Conservation (phyloP, 805 yeast species). For the Diddensiella caesifluorescens region DNA sequence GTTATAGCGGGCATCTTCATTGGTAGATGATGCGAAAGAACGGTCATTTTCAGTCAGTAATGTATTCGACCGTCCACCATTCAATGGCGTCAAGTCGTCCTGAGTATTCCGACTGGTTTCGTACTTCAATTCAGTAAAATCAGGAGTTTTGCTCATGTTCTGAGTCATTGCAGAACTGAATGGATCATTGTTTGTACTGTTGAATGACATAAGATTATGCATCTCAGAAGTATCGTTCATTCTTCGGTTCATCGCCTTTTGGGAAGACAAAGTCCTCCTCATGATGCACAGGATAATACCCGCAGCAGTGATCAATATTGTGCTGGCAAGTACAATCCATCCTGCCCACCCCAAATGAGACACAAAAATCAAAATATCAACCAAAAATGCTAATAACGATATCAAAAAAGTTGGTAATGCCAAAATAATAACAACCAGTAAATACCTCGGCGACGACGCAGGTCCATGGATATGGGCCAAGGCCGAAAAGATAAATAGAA, state of each 20-base stretch:
- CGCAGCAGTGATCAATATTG: constrained; percentile 57
- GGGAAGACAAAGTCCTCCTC: constrained; percentile 51
- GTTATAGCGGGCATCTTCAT: neutral
- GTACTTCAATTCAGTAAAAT: constrained; percentile 21
- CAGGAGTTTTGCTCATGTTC: constrained; percentile 12
- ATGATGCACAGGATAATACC: constrained; percentile 66
- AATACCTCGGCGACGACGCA: constrained; percentile 37
- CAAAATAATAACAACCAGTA: constrained; percentile 51
- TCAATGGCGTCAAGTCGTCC: constrained; percentile 15
- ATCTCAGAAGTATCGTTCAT: constrained; percentile 16
- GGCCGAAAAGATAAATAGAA: constrained; percentile 40
- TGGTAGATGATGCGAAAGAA: constrained; percentile 6
- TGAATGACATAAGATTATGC: constrained; percentile 16
- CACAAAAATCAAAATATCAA: constrained; percentile 73
- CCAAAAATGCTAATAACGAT: constrained; percentile 67
- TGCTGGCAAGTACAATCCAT: constrained; percentile 72
- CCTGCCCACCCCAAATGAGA: constrained; percentile 77
- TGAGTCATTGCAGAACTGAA: constrained; percentile 8
- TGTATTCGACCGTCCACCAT: neutral
- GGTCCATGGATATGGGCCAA: constrained; percentile 37
- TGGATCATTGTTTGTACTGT: constrained; percentile 9
- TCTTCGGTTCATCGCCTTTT: constrained; percentile 23
- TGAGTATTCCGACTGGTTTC: constrained; percentile 13
- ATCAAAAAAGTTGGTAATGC: constrained; percentile 66
- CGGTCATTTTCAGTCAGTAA: constrained; percentile 1